Evolutionary conservation across 148 eudicot species (phyloP), one percentile per base, ranked within the genome.

Genomic region (Fagopyrum esculentum): DNA sequence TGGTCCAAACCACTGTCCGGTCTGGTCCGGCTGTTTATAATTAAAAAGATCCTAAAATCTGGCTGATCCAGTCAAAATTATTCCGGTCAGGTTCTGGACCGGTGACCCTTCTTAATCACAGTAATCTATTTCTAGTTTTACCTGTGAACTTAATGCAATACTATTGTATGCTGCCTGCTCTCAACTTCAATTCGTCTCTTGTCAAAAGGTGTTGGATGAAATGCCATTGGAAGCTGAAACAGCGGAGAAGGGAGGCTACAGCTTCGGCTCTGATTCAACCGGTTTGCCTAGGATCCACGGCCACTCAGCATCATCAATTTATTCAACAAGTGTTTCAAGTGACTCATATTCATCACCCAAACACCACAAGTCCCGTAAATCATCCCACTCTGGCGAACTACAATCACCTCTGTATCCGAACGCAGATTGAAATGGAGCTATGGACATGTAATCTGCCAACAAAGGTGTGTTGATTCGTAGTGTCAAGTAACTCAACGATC

Each of bases 181-280:
- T 55, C 10, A 35, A 45, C 40, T 55, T 55, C 9, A 7, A 35
- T 12, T 50, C 11, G 0, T 49, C 52, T 45, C 10, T 46, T 71
- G 15, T 30, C 22, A 30, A 12, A 46, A 95, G 97, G 91, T 93
- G 66, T 52, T 95, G 83, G 98, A 95, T 79, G 98, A 92, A 86
- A 81, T 95, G 76, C 98, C 98, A 2, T 84, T 92, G 52, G 98
- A 95, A 57, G 98, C 96, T 6, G 97, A 92, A 51, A 83, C 90
- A 16, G 88, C 86, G 45, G 97, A 92, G 84, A 92, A 87, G 82
- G 98, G 40, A 35, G 40, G 97, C 59, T 90, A 89, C 82, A 92
- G 87, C 82, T 66, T 86, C 76, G 85, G 86, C 57, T 77, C 80
- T 12, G 93, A 95, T 75, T 76, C 89, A 54, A 90, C 96, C 5